A percentile compares a stretch with the other conserved stretches of the same genome.
phyloP scores from a whole-genome alignment of 495 filamentous ascomycete genomes.

The Aspergillus hancockii region DNA sequence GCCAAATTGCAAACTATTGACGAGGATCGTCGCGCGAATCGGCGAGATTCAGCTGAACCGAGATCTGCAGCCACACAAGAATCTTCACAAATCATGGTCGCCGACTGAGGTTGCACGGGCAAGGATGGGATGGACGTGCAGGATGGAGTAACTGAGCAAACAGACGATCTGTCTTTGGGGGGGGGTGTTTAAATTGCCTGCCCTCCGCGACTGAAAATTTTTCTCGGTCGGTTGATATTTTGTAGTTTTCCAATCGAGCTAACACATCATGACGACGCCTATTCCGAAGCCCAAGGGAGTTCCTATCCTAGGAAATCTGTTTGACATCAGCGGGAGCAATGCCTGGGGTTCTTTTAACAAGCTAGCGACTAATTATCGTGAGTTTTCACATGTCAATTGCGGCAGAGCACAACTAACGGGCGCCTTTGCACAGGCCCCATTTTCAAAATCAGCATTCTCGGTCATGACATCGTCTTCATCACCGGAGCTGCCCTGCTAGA shows the following conservation, averaged over 20 bases:
- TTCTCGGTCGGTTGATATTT: conserved; percentile 1
- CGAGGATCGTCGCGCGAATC: conserved; percentile 6
- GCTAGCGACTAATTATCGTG: conserved; percentile 65
- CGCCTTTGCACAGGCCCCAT: conserved; percentile 55
- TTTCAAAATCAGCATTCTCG: conserved; percentile 64
- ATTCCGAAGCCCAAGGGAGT: conserved; percentile 69
- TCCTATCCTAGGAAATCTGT: conserved; percentile 68
- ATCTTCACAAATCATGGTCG: conserved; percentile 13
- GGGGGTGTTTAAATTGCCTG: conserved; percentile 12
- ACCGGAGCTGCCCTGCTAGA: conserved; percentile 59
- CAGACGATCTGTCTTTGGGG: neutral
- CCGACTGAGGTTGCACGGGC: conserved; percentile 15
- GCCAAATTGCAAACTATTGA: conserved; percentile 9
- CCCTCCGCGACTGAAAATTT: neutral
- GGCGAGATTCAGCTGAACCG: conserved; percentile 15
- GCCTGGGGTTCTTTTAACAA: conserved; percentile 63
- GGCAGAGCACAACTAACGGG: conserved; percentile 13
- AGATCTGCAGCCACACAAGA: conserved; percentile 21
- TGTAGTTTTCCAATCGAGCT: neutral
- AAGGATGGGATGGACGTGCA: conserved; percentile 1
- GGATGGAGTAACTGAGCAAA: neutral
- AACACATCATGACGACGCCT: conserved; percentile 36
- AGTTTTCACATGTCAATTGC: conserved; percentile 3
- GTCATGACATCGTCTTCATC: conserved; percentile 54
- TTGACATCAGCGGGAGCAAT: conserved; percentile 60